Evolutionary conservation across 768 basidiomycete genomes (phyloP).

Genomic region (Russula griseocarnosa): DNA sequence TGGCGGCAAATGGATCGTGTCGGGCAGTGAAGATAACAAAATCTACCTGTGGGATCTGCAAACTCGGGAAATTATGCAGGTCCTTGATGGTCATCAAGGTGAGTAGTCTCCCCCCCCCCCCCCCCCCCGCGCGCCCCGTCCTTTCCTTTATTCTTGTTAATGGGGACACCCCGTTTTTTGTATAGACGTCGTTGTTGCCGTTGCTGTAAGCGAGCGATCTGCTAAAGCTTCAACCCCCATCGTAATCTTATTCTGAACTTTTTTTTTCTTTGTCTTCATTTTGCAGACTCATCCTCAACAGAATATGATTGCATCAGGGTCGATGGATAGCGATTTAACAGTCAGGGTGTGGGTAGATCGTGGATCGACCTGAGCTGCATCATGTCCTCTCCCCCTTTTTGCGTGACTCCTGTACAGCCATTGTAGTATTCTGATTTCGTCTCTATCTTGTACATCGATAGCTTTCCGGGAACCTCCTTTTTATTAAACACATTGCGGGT

Average conservation of each 20-base stretch:
- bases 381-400: neutral
- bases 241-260: constrained; percentile 20
- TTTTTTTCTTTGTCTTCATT: neutral
- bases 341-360: constrained; percentile 80
- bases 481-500: neutral
- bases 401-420: neutral
- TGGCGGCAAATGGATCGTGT: constrained; percentile 84
- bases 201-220: constrained; percentile 59
- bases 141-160: neutral
- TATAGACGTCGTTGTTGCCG: constrained; percentile 71
- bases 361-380: constrained; percentile 18
- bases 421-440: neutral
- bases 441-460: neutral
- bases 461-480: too few relatives aligned
- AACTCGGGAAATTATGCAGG: constrained; percentile 78
- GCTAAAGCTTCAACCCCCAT: neutral
- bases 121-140: too few relatives aligned
- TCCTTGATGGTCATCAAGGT: constrained; percentile 74
- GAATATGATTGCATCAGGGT: constrained; percentile 85
- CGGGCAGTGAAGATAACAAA: constrained; percentile 88
- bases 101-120: neutral
- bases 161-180: neutral
- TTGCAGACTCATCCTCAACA: constrained; percentile 76
- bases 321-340: constrained; percentile 76
- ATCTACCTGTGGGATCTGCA: constrained; percentile 91